Conservation (phyloP, 139 green algal species). For the Chlorella vulgaris region DNA sequence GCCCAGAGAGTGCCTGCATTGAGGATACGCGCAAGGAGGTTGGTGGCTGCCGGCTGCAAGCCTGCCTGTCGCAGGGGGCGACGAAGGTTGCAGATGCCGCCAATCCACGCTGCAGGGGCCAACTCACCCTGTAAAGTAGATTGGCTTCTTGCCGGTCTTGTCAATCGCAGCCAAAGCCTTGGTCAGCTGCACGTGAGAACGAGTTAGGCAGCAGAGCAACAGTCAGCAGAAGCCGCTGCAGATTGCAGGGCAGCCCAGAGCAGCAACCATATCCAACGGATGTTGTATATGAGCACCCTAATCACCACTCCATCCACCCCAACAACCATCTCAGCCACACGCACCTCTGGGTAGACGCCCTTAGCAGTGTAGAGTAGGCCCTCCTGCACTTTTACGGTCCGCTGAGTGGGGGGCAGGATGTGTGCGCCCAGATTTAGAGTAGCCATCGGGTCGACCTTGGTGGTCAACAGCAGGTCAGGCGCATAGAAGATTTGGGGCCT, state of each 20-base stretch:
- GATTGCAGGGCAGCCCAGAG: too few relatives aligned
- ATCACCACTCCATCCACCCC: too few relatives aligned
- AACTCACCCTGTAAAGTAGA: slow-evolving; percentile 2
- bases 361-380: not conserved
- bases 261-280: too few relatives aligned
- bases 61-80: not conserved
- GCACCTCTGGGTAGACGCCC: not conserved
- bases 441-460: not conserved
- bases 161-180: not conserved
- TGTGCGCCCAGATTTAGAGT: not conserved
- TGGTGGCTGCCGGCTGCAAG: not conserved
- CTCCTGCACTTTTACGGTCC: not conserved
- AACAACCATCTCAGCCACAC: not conserved
- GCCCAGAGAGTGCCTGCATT: not conserved
- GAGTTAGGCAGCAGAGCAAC: not conserved
- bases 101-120: not conserved
- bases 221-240: too few relatives aligned
- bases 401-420: not conserved
- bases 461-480: not conserved
- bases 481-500: not conserved
- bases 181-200: not conserved
- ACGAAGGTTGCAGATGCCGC: not conserved
- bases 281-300: too few relatives aligned
- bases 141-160: not conserved
- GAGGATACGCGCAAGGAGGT: not conserved